Evolutionary conservation across 2,329 filamentous ascomycete genomes (phyloP).

Genomic region (Cryphonectria radicalis): DNA sequence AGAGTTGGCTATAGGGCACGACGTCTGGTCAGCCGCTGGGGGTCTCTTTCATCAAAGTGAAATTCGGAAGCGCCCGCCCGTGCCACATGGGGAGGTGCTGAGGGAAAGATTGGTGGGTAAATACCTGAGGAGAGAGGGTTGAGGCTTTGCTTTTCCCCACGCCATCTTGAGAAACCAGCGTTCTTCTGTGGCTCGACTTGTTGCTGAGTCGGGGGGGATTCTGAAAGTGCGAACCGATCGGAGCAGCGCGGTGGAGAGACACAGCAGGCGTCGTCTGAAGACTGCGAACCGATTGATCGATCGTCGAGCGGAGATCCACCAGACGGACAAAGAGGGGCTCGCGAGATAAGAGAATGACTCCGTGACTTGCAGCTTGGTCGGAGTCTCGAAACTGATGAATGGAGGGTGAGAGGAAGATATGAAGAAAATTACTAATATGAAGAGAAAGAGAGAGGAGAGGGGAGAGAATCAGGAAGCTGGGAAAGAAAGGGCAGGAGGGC

Average conservation of each 20-base stretch:
- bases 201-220: not conserved
- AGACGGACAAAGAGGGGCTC: not conserved
- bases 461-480: not conserved
- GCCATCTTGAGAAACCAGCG: conserved; percentile 22
- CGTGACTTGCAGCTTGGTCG: not conserved
- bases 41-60: not conserved
- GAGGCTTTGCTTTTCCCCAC: conserved; percentile 26
- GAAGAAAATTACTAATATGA: not conserved
- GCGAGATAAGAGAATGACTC: not conserved
- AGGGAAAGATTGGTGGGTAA: not conserved
- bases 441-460: not conserved
- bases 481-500: not conserved
- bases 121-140: conserved; percentile 25
- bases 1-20: conserved; percentile 52
- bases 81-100: not conserved
- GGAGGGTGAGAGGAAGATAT: not conserved
- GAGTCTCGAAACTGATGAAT: not conserved
- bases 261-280: conserved; percentile 2
- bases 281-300: conserved; percentile 3
- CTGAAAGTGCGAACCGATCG: not conserved
- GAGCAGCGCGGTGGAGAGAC: not conserved
- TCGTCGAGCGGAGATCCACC: conserved; percentile 6
- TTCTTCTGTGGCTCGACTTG: not conserved
- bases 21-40: conserved; percentile 3
- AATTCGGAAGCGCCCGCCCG: not conserved